Conservation (phyloP, 1,284 basidiomycete genomes). For the Omphalotus olearius region DNA sequence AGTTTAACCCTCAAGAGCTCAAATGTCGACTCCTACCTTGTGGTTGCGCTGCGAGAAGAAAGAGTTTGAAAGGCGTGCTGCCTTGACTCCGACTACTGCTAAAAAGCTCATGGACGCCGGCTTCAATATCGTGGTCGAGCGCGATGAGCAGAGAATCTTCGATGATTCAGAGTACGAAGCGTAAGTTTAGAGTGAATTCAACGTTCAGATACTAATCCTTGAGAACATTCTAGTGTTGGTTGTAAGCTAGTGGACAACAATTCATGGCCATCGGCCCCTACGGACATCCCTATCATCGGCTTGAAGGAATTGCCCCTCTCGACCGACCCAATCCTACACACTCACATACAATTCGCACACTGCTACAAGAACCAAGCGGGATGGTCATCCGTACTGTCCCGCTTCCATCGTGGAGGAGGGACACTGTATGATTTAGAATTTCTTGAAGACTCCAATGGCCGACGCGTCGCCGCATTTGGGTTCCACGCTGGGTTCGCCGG, state of each 20-base stretch:
- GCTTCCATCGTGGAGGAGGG: slow-evolving; percentile 86
- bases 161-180: slow-evolving; percentile 90
- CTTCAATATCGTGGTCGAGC: slow-evolving; percentile 90
- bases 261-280: slow-evolving; percentile 83
- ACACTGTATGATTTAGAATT: slow-evolving; percentile 98
- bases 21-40: slow-evolving; percentile 44
- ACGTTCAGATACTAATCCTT: slow-evolving; percentile 4
- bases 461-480: slow-evolving; percentile 98
- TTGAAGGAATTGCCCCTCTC: slow-evolving; percentile 93
- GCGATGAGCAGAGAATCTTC: slow-evolving; percentile 95
- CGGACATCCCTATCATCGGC: slow-evolving; percentile 83
- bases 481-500: slow-evolving; percentile 99
- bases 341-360: slow-evolving; percentile 98
- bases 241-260: slow-evolving; percentile 89
- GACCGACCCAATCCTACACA: slow-evolving; percentile 80
- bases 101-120: slow-evolving; percentile 89
- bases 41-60: slow-evolving; percentile 97
- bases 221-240: slow-evolving; percentile 59
- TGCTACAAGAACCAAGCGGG: slow-evolving; percentile 98
- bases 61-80: slow-evolving; percentile 89
- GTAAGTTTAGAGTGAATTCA: slow-evolving; percentile 46
- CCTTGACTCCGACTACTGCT: slow-evolving; percentile 90
- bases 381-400: slow-evolving; percentile 84
- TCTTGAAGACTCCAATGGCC: slow-evolving; percentile 79
- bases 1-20: slow-evolving; percentile 2